A percentile compares a stretch with the other conserved stretches of the same genome.
phyloP scores from a whole-genome alignment of 768 basidiomycete species.

The Jaapia argillacea region DNA sequence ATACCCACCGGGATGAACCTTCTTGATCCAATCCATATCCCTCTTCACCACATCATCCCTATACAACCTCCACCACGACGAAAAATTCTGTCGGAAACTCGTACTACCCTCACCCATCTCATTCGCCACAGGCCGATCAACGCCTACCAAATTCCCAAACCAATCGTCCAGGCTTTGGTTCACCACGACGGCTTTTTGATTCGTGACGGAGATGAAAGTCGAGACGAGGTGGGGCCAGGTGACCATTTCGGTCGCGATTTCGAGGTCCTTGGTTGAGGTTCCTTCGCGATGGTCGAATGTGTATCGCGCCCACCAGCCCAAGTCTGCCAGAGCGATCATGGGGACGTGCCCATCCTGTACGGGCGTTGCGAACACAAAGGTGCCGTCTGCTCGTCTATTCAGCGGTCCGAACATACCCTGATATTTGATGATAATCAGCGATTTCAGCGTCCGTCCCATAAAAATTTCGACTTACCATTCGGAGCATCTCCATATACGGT shows the following conservation, averaged over 20 bases:
- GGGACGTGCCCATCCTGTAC: conserved; percentile 17
- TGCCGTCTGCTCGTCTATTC: conserved; percentile 16
- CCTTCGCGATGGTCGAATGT: conserved; percentile 18
- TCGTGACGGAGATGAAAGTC: conserved; percentile 20
- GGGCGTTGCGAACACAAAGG: conserved; percentile 17
- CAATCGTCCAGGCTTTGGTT: conserved; percentile 12
- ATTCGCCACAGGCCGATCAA: conserved; percentile 14
- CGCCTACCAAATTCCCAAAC: conserved; percentile 8
- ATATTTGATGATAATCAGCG: too few species aligned
- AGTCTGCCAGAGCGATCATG: conserved; percentile 19
- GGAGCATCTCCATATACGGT: conserved; percentile 32
- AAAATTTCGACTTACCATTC: conserved; percentile 16
- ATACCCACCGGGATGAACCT: conserved; percentile 24
- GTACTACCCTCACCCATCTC: conserved; percentile 9
- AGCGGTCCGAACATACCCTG: conserved; percentile 13
- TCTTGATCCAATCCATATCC: conserved; percentile 34
- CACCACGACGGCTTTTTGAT: conserved; percentile 12
- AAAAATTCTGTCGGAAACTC: conserved; percentile 28
- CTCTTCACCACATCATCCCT: conserved; percentile 32
- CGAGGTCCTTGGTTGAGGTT: conserved; percentile 16
- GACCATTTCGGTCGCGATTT: conserved; percentile 16
- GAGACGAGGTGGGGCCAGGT: conserved; percentile 15
- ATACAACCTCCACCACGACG: conserved; percentile 32
- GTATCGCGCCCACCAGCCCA: conserved; percentile 21
- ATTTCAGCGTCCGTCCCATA: too few species aligned